A percentile compares a stretch with the other conserved stretches of the same genome.
phyloP scores from a whole-genome alignment of 208 protist genomes.

The Leishmania lainsoni region DNA sequence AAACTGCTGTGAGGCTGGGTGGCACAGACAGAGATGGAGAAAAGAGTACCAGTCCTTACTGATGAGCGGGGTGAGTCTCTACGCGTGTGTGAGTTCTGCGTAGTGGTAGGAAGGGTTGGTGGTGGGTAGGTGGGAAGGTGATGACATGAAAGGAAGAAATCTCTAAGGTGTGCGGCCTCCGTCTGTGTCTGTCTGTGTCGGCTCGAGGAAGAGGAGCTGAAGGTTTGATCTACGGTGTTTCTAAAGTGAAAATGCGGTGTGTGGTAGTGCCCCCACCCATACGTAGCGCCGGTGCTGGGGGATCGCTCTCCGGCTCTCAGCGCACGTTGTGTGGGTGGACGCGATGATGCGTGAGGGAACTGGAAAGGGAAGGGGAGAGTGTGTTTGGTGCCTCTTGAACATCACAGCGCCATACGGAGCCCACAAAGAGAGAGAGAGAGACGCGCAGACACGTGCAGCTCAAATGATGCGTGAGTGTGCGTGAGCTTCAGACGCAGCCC shows the following conservation, averaged over 20 bases:
- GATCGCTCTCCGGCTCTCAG: too few relatives aligned
- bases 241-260: neutral
- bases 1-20: neutral
- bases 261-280: neutral
- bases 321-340: neutral
- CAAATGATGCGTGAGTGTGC: neutral
- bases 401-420: too few relatives aligned
- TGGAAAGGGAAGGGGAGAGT: neutral
- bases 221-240: neutral
- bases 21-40: neutral
- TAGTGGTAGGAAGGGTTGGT: neutral
- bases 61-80: neutral
- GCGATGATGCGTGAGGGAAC: neutral
- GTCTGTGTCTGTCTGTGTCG: conserved; percentile 9
- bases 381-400: neutral
- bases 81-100: neutral
- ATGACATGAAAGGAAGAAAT: neutral
- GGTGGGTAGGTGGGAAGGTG: too few relatives aligned
- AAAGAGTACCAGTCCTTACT: neutral
- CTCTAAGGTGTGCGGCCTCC: neutral
- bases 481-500: neutral
- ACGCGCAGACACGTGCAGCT: neutral
- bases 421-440: neutral
- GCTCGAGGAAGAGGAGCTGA: neutral
- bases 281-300: neutral